A percentile compares a stretch with the other conserved stretches of the same genome.
Evolutionary conservation across 495 filamentous ascomycete species (phyloP).

Genomic region (Talaromyces borbonicus): DNA sequence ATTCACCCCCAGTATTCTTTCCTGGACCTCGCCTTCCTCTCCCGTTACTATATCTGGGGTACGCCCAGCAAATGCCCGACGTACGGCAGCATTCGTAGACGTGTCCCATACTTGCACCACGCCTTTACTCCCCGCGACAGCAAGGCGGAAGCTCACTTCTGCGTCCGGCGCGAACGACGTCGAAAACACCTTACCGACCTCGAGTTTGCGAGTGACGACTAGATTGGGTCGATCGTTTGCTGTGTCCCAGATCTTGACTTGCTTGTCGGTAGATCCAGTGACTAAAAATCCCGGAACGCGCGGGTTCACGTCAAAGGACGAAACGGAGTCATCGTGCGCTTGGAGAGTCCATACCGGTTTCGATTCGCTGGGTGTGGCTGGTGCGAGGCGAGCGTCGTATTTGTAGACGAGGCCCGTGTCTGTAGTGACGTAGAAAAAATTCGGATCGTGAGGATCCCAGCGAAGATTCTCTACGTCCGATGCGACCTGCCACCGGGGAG

Average conservation of each 20-base stretch:
- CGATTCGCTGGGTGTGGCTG: constrained; percentile 55
- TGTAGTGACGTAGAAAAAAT: constrained; percentile 91
- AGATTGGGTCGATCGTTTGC: constrained; percentile 64
- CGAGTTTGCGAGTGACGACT: constrained; percentile 84
- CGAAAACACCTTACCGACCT: constrained; percentile 90
- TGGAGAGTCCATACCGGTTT: constrained; percentile 91
- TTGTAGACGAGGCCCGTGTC: constrained; percentile 84
- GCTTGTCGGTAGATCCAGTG: constrained; percentile 86
- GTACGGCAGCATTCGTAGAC: constrained; percentile 84
- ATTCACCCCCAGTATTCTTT: constrained; percentile 64
- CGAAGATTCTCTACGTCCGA: constrained; percentile 85
- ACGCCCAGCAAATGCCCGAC: constrained; percentile 70
- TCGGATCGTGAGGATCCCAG: constrained; percentile 88
- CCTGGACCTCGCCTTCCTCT: constrained; percentile 54
- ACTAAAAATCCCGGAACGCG: constrained; percentile 84
- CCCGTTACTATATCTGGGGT: constrained; percentile 45
- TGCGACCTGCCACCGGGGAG: constrained; percentile 80
- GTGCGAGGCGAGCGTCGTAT: constrained; percentile 67
- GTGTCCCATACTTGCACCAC: constrained; percentile 94
- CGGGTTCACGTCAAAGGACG: constrained; percentile 87
- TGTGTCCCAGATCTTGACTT: constrained; percentile 95
- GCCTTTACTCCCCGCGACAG: constrained; percentile 92
- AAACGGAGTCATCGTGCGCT: constrained; percentile 89
- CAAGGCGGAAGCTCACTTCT: constrained; percentile 82
- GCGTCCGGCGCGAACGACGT: constrained; percentile 79